Base-by-base conservation (phyloP, 768 basidiomycete genomes). In the Termitomyces sp. region DNA sequence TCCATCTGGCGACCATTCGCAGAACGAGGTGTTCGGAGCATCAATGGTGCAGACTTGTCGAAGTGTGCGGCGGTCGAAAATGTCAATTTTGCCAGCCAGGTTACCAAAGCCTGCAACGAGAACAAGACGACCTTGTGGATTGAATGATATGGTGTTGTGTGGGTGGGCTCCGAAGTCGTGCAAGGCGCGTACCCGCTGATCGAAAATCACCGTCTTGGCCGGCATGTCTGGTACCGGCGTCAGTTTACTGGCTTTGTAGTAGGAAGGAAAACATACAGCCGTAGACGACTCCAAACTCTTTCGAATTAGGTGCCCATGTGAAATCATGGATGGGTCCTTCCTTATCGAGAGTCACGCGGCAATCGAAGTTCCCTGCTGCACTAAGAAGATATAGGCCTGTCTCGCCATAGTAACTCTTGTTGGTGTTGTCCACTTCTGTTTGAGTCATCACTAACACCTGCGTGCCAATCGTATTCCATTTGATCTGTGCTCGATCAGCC, bases 281-380 rank as follows among this genome's bases (percentile, higher is more conserved):
- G 66, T 98, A 98, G 26, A 93, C 88, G 35, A 98, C 94, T 45
- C 85, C 87, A 66, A 99, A 99, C 71, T 99, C 97, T 70, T 95
- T 93, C 49, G 92, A 93, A 63, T 93, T 94, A 8, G 97, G 93
- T 60, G 87, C 93, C 97, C 97, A 99, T 15, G 83, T 73, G 58
- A 96, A 97, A 67, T 98, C 97, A 64, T 97, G 94, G 59, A 99
- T 93, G 0, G 94, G 94, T 1, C 97, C 97, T 58, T 98, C 96
- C 75, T 97, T 98, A 73, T 97, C 94, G 62, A 91, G 74, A 1
- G 79, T 74, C 26, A 98, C 89, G 28, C 93, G 79, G 66, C 91
- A 93, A 67, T 98, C 95, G 63, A 94, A 98, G 62, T 93, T 90
- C 15, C 96, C 95, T 9, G 92, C 88, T 17, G 93, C 85, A 60